These are phyloP conservation scores for Hymenoscyphus salicellus DNA, from an alignment of 2,329 filamentous ascomycete genomes.

Conservation along the genomic window DNA sequence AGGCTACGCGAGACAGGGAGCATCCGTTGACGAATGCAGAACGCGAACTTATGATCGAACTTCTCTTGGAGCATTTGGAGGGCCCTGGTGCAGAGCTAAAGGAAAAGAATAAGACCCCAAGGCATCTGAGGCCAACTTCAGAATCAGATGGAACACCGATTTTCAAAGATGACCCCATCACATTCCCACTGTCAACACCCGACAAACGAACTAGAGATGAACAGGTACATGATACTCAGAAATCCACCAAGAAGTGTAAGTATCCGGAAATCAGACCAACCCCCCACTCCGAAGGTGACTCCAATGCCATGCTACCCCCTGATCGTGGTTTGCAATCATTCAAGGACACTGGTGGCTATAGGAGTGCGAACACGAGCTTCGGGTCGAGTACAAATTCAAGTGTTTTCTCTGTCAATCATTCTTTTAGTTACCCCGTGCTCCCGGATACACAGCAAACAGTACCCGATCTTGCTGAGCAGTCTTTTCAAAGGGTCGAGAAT, in stretches of 20 bases:
- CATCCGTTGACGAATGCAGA: slow-evolving; percentile 8
- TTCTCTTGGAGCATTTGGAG: slow-evolving; percentile 3
- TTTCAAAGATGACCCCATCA: slow-evolving; percentile 11
- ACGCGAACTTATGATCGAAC: slow-evolving; percentile 2
- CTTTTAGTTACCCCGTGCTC: slow-evolving; percentile 1
- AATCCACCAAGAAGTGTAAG: not conserved
- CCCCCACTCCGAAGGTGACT: not conserved
- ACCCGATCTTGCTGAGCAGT: slow-evolving; percentile 6
- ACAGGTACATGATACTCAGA: not conserved
- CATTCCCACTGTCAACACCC: not conserved
- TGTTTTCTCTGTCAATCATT: slow-evolving; percentile 20
- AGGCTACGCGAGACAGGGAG: not conserved
- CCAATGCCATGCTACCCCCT: slow-evolving; percentile 9
- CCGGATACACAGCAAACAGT: slow-evolving; percentile 19
- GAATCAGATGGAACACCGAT: not conserved
- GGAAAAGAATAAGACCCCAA: not conserved
- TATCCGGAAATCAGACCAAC: not conserved
- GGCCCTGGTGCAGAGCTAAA: not conserved
- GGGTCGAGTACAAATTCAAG: slow-evolving; percentile 15
- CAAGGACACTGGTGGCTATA: not conserved
- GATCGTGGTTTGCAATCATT: not conserved
- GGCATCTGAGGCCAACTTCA: no score
- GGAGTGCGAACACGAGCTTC: slow-evolving; percentile 24
- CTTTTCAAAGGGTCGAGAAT: not conserved
- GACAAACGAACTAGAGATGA: slow-evolving; percentile 5